Evolutionary conservation across 768 basidiomycete genomes (phyloP), one percentile per base, ranked within the genome.

Genomic region (Leccinum pellstonianum): DNA sequence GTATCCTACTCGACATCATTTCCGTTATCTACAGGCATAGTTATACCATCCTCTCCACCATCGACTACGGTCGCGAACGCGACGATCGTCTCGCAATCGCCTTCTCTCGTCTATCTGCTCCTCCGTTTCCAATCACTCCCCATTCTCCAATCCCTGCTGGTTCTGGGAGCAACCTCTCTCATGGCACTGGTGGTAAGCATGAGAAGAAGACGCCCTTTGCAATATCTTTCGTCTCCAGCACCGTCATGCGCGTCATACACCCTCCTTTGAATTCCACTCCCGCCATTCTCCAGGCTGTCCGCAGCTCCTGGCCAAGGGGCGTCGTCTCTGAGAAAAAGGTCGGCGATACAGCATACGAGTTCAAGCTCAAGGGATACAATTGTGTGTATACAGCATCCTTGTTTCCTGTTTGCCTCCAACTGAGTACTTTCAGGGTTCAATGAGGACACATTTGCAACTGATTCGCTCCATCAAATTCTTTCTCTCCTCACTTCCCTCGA

Each of bases 281-380:
- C 10, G 90, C 90, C 56, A 90, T 91, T 57, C 77, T 91, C n/a
- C 86, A 88, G 68, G 87, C 89, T 17, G 87, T 91, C 19, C 81
- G 90, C 58, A 82, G 79, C 21, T 83, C 90, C 35, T 91, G 90
- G 90, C 90, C 90, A 17, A 81, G 88, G 64, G 90, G 90, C 17
- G 87, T 91, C 10, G 83, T 87, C 8, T 84, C 86, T 1, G 90
- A 91, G 72, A 89, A 86, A 77, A 91, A 88, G 66, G 79, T 90
- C 2, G 86, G 82, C 4, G 83, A 87, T 27, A 83, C 83, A 57
- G 83, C 85, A 7, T 91, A 83, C 68, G 90, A 91, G 70, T 91
- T 91, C 75, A 91, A 88, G 72, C 77, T 91, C 54, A 90, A 89
- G 66, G 90, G 90, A 23, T 91, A 91, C 69, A 86, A 82, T 77